These are phyloP conservation scores for Chytriomyces confervae DNA, from an alignment of 192 early-diverging fungal species.

Conservation along the genomic window DNA sequence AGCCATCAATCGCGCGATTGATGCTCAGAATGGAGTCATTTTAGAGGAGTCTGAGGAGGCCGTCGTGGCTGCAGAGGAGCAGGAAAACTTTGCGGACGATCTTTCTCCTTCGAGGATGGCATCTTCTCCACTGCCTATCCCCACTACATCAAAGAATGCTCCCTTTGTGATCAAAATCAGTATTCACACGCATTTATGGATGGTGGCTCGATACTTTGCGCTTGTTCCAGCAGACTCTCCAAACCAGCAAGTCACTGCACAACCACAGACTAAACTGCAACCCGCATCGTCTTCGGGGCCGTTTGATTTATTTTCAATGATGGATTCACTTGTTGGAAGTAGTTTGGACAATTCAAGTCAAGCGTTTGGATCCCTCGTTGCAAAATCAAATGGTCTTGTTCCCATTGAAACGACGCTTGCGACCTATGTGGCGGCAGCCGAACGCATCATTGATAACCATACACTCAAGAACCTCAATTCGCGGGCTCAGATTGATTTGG, in stretches of 20 bases:
- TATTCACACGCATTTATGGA: slow-evolving; percentile 41
- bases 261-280: slow-evolving; percentile 9
- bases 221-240: slow-evolving; percentile 43
- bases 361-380: slow-evolving; percentile 10
- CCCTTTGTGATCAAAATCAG: slow-evolving; percentile 26
- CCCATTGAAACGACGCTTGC: slow-evolving; percentile 29
- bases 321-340: slow-evolving; percentile 16
- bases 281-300: not conserved
- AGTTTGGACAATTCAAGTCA: not conserved
- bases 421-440: slow-evolving; percentile 14
- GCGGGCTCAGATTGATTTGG: slow-evolving; percentile 24
- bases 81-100: not conserved
- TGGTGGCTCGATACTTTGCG: slow-evolving; percentile 48
- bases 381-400: slow-evolving; percentile 9
- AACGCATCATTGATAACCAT: slow-evolving; percentile 1
- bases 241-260: not conserved
- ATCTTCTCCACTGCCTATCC: not conserved
- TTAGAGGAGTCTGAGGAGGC: not conserved
- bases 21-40: not conserved
- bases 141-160: not conserved
- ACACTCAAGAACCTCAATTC: not conserved
- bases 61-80: not conserved
- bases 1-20: not conserved
- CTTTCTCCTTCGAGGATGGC: not conserved
- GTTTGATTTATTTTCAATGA: slow-evolving; percentile 15